A percentile compares a stretch with the other conserved stretches of the same genome.
Evolutionary conservation across 2,329 filamentous ascomycete genomes (phyloP).

Genomic region (Cladosporium sp.): DNA sequence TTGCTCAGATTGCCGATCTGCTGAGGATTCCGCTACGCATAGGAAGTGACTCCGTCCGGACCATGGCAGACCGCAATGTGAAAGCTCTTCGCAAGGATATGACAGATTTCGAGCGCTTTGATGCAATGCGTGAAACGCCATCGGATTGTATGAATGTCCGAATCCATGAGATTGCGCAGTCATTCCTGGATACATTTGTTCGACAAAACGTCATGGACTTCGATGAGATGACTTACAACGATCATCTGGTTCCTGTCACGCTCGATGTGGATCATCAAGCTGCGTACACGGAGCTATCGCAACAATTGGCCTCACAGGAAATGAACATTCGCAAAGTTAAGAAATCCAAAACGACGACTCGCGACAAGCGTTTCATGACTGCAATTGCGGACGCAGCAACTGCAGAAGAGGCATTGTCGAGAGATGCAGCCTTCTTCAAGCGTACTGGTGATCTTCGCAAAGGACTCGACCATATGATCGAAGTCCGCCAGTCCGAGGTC

Average conservation of each 20-base stretch:
- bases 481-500: conserved; percentile 13
- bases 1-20: conserved; percentile 56
- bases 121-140: conserved; percentile 46
- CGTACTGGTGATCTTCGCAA: neutral
- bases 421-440: conserved; percentile 31
- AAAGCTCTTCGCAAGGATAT: conserved; percentile 39
- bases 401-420: conserved; percentile 53
- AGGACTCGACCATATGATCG: conserved; percentile 15
- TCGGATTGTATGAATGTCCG: conserved; percentile 51
- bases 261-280: conserved; percentile 47
- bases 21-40: conserved; percentile 53
- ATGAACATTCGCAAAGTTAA: conserved; percentile 43
- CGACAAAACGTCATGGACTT: conserved; percentile 38
- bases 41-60: conserved; percentile 46
- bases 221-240: conserved; percentile 41
- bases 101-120: conserved; percentile 53
- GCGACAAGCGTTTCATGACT: conserved; percentile 42
- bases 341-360: conserved; percentile 29
- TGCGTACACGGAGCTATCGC: conserved; percentile 53
- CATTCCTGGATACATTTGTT: conserved; percentile 52
- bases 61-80: conserved; percentile 44
- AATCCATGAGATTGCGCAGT: conserved; percentile 50
- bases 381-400: conserved; percentile 43
- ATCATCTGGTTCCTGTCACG: conserved; percentile 41
- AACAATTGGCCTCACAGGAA: conserved; percentile 49